Percentiles rank a stretch among this genome's conserved stretches.
Conservation (phyloP, 2,329 filamentous ascomycete genomes). For the Chaetomiaceae sp. region DNA sequence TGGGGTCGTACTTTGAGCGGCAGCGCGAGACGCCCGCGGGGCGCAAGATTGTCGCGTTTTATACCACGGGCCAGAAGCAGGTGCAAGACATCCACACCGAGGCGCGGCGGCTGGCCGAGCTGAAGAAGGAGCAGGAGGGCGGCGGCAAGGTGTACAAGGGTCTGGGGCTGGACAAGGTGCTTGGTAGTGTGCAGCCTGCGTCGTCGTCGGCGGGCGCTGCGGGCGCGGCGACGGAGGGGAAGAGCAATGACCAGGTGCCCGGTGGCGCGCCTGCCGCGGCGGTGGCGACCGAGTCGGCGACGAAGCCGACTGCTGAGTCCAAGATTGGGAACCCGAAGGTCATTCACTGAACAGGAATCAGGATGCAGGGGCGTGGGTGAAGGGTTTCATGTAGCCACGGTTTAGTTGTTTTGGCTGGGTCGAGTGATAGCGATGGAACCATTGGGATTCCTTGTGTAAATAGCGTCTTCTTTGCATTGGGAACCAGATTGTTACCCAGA, state of each 20-base stretch:
- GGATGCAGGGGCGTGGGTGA: no score
- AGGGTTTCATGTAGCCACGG: no score
- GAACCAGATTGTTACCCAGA: no score
- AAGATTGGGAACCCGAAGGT: conserved; percentile 8
- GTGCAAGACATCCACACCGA: conserved; percentile 91
- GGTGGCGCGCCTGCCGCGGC: conserved; percentile 21
- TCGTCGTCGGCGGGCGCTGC: not conserved
- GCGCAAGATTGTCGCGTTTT: conserved; percentile 82
- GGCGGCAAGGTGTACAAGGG: conserved; percentile 55
- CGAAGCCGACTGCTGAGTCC: conserved; percentile 8
- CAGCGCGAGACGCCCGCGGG: conserved; percentile 81
- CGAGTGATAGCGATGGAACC: no score
- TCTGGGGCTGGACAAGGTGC: conserved; percentile 50
- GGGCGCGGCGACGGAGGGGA: not conserved
- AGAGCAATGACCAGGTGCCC: conserved; percentile 13
- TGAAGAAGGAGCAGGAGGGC: conserved; percentile 67
- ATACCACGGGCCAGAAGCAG: conserved; percentile 76
- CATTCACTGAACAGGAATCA: conserved; percentile 9
- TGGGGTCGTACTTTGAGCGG: conserved; percentile 92
- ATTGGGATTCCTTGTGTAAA: no score
- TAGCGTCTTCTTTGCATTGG: no score
- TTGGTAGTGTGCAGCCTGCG: conserved; percentile 33
- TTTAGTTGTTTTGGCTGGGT: no score
- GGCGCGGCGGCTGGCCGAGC: conserved; percentile 76
- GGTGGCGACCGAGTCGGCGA: conserved; percentile 15